A percentile compares a stretch with the other conserved stretches of the same genome.
These are phyloP conservation scores for Erodium texanum DNA, from an alignment of 441 rosid genomes.

Conservation along the genomic window DNA sequence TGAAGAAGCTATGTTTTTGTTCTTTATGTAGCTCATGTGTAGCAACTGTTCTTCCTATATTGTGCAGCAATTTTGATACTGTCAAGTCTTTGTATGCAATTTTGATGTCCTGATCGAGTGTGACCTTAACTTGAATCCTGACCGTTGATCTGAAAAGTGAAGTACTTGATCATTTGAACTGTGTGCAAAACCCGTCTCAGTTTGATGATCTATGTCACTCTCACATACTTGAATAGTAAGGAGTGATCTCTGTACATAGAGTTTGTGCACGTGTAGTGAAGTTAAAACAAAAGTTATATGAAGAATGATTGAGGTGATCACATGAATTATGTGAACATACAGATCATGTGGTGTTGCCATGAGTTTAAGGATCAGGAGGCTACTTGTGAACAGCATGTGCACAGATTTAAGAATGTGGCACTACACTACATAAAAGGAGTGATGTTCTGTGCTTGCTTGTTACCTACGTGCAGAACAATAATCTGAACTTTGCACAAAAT, in stretches of 20 bases:
- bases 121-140: too few species aligned
- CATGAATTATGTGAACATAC: neutral
- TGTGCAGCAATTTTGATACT: slow-evolving; percentile 3
- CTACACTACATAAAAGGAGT: too few species aligned
- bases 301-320: neutral
- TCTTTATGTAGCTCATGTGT: neutral
- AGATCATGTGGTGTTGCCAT: neutral
- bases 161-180: too few species aligned
- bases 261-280: neutral
- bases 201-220: neutral
- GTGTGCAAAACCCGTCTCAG: too few species aligned
- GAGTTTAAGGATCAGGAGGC: neutral
- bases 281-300: neutral
- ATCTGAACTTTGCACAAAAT: too few species aligned
- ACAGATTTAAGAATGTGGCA: too few species aligned
- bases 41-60: neutral
- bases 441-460: too few species aligned
- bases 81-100: neutral
- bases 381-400: neutral
- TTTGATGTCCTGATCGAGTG: too few species aligned
- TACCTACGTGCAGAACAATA: too few species aligned
- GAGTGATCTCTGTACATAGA: neutral
- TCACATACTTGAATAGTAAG: neutral
- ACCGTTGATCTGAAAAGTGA: too few species aligned
- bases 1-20: neutral